Evolutionary conservation across 2,329 filamentous ascomycete species (phyloP), one percentile per base, ranked within the genome.

Genomic region (Alternaria rosae): DNA sequence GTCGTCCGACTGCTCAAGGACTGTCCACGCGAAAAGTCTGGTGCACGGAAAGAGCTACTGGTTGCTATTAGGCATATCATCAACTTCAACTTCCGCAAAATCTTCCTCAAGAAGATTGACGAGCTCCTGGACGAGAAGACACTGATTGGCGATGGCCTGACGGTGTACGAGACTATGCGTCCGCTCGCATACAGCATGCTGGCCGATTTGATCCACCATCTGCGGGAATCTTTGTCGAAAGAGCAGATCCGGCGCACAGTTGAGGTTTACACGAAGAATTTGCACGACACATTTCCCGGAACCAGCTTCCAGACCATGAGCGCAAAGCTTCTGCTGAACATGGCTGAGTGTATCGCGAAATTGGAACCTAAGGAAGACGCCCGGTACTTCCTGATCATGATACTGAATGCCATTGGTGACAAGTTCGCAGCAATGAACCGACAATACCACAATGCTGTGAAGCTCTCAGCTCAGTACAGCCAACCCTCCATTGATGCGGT

Each of bases 281-380:
- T 99, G 21, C 93, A 97, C 74, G 95, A 98, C 78, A 93, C 92
- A 66, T 97, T 97, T 66, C 96, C 95, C 0, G 96, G 96, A 9
- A 98, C 96, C 0, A 99, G 94, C 79, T 99, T 99, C 76, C 96
- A 99, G 79, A 99, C 95, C 0, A 99, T 99, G 95, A 98, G 95
- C 72, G 96, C 95, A 0, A 99, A 98, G 79, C 84, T 99, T 3
- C 84, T 99, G 1, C 84, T 99, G 12, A 99, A 99, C 78, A 96
- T 99, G 93, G 95, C 94, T 0, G 96, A 99, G 74, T 97, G 93
- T 77, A 99, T 99, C 74, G 92, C 94, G 1, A 97, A 94, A 78
- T 87, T 99, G 70, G 91, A 91, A 20, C 92, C 97, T 76, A 99
- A 98, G 82, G 89, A 91, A 44, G 94, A 99, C 78, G 95, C 95